These are phyloP conservation scores for Dactylellina haptotyla DNA, from an alignment of 2,329 filamentous ascomycete genomes.

Conservation along the genomic window DNA sequence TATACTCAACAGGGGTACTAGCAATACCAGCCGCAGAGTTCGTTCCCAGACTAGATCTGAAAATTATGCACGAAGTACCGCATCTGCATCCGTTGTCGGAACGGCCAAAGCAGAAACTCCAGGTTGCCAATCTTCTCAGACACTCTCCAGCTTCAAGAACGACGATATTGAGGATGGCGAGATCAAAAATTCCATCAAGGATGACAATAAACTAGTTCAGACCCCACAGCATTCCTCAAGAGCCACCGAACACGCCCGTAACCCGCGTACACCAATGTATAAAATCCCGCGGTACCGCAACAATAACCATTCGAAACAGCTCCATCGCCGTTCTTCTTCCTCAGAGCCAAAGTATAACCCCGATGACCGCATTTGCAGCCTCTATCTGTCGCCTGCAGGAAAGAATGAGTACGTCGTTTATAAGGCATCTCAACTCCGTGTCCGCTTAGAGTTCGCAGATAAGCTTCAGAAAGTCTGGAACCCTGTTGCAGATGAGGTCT, in stretches of 20 bases:
- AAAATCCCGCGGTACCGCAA: neutral
- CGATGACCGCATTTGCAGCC: constrained; percentile 1
- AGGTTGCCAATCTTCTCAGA: neutral
- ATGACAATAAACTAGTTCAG: neutral
- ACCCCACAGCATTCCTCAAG: neutral
- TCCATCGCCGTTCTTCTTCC: too few species aligned
- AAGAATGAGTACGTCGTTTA: constrained; percentile 9
- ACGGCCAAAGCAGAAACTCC: neutral
- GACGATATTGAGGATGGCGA: constrained; percentile 14
- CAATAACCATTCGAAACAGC: too few species aligned
- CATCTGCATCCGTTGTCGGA: neutral
- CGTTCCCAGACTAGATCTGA: too few species aligned
- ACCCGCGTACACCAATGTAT: neutral
- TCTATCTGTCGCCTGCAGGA: constrained; percentile 19
- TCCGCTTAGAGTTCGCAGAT: constrained; percentile 12
- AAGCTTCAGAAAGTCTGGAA: constrained; percentile 17
- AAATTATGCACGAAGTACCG: too few species aligned
- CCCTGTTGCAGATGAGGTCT: constrained; percentile 25
- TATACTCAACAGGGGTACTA: neutral
- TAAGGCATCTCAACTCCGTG: constrained; percentile 4
- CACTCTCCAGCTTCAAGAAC: neutral
- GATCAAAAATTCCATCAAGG: neutral
- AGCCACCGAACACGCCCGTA: neutral
- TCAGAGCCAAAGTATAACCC: too few species aligned
- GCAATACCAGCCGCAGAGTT: neutral